A percentile compares a stretch with the other conserved stretches of the same genome.
Conservation (phyloP, 2,329 filamentous ascomycete genomes). For the Epichloe typhina region DNA sequence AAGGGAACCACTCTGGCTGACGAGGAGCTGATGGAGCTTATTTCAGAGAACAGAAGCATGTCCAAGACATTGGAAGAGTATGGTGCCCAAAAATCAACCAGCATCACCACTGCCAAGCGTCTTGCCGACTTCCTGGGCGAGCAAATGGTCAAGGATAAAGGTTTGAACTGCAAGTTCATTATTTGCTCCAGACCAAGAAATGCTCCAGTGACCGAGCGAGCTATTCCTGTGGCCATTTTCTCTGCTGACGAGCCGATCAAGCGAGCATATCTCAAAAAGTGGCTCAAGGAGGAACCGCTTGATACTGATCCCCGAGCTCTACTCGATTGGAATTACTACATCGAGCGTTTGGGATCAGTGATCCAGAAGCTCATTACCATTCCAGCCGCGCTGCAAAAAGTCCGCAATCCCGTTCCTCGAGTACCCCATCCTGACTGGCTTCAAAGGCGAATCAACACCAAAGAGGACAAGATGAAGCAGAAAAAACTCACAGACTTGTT, state of each 20-base stretch:
- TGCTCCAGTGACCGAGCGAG: constrained; percentile 86
- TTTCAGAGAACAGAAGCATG: constrained; percentile 99
- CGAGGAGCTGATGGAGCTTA: constrained; percentile 97
- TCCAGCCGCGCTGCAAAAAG: constrained; percentile 86
- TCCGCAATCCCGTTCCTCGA: constrained; percentile 85
- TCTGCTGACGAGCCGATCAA: constrained; percentile 84
- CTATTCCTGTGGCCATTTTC: constrained; percentile 92
- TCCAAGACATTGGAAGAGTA: constrained; percentile 95
- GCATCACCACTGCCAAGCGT: constrained; percentile 94
- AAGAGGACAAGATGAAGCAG: constrained; percentile 96
- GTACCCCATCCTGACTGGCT: constrained; percentile 96
- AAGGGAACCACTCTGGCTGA: constrained; percentile 84
- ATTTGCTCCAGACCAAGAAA: constrained; percentile 79
- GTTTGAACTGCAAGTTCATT: constrained; percentile 98
- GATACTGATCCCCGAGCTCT: constrained; percentile 84
- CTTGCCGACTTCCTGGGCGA: constrained; percentile 93
- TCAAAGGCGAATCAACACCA: constrained; percentile 81
- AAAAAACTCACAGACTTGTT: constrained; percentile 97
- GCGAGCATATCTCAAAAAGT: constrained; percentile 80
- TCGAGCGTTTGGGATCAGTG: constrained; percentile 88
- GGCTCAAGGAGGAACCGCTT: constrained; percentile 83
- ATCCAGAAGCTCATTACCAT: constrained; percentile 99
- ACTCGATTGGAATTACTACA: constrained; percentile 95
- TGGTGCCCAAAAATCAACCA: constrained; percentile 87
- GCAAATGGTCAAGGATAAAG: constrained; percentile 99